Base-by-base conservation (phyloP, 306 rosid species). In the Hippophae tibetana region DNA sequence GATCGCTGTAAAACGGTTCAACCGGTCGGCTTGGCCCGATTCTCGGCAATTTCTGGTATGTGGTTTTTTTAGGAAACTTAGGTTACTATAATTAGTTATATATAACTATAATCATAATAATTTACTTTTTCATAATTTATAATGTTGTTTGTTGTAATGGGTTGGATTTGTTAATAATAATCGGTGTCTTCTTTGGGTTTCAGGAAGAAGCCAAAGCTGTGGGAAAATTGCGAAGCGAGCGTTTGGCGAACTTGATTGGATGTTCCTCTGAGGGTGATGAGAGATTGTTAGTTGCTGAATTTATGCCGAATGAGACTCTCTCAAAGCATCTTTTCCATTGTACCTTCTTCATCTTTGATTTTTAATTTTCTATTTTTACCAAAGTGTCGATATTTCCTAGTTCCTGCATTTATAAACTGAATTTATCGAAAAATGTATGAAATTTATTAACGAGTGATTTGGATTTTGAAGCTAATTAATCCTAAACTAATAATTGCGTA, bases 11-110 rank as follows among this genome's bases (percentile, higher is more conserved):
- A 93, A 93, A 78, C 90, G 99, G 26, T 93, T 93, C 79, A 88
- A 84, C 82, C 80, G 78, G 67, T 86, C 87, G 26, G 97, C 99
- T 58, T 93, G 99, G 99, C 97, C 99, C 6, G 99, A 89, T 78
- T 81, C 99, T 68, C 83, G 95, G 57, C 99, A 93, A 65, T 93
- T 93, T 82, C 64, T 93, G 52, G 99, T 88, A 65, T 31, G 88
- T 69, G 31, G 6, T 9, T 65, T 77, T 47, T 60, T 48, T 31
- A 18, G 23, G 38, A 31, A 31, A 53, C n/a, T 73, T 61, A 69
- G 14, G 13, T 64, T 10, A 14, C 9, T 68, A 44, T 54, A 31
- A 31, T 31, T 31, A 31, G 38, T 31, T 31, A 31, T 31, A 31
- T 31, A 31, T 18, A 18, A 18, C 23, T 18, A 18, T 18, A 31